Evolutionary conservation across 495 filamentous ascomycete genomes (phyloP).

Genomic region (Penicillium atrosanguineum): DNA sequence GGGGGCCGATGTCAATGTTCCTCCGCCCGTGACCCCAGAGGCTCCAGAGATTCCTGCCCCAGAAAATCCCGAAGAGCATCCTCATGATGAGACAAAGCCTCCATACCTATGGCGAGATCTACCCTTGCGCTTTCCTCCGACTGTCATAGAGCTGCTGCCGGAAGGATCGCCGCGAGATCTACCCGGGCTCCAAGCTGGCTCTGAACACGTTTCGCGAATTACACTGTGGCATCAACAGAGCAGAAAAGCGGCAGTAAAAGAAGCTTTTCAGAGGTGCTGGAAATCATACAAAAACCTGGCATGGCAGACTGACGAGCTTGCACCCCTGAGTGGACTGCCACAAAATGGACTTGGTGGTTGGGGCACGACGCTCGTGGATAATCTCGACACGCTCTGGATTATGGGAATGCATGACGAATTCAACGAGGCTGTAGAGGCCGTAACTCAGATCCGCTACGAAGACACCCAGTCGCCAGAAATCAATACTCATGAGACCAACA

Average conservation of each 20-base stretch:
- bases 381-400: conserved; percentile 87
- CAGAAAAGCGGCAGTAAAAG: conserved; percentile 47
- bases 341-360: conserved; percentile 74
- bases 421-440: conserved; percentile 64
- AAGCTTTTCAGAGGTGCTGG: conserved; percentile 63
- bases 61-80: neutral
- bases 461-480: conserved; percentile 23
- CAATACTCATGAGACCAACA: conserved; percentile 50
- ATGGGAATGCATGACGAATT: conserved; percentile 81
- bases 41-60: neutral
- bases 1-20: neutral
- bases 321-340: conserved; percentile 54
- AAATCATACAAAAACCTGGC: conserved; percentile 60
- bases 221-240: conserved; percentile 11
- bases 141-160: conserved; percentile 3
- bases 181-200: conserved; percentile 7
- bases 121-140: conserved; percentile 10
- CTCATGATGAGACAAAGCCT: neutral
- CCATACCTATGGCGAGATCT: conserved; percentile 10
- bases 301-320: conserved; percentile 67
- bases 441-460: conserved; percentile 70
- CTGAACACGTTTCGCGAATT: neutral
- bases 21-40: neutral
- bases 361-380: conserved; percentile 79
- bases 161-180: neutral